A percentile compares a stretch with the other conserved stretches of the same genome.
These are phyloP conservation scores for Suillus hirtellus DNA, from an alignment of 768 basidiomycete genomes.

Conservation along the genomic window DNA sequence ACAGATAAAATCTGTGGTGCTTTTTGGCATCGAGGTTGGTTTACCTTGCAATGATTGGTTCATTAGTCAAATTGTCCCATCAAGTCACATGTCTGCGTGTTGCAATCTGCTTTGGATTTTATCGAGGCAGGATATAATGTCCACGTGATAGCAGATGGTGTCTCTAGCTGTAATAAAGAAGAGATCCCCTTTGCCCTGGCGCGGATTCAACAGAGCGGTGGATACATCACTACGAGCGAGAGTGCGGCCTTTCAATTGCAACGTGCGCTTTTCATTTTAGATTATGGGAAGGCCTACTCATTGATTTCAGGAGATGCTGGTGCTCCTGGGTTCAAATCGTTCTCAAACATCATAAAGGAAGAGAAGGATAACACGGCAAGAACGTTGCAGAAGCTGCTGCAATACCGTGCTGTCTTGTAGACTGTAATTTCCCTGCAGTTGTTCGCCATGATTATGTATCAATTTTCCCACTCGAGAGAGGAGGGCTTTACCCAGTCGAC, in stretches of 20 bases:
- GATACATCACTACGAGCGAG: slow-evolving; percentile 78
- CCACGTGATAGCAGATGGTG: slow-evolving; percentile 80
- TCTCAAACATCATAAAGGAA: slow-evolving; percentile 74
- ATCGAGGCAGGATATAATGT: slow-evolving; percentile 50
- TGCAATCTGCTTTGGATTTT: slow-evolving; percentile 80
- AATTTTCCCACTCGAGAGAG: no score
- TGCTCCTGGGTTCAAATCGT: slow-evolving; percentile 66
- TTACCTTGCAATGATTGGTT: not conserved
- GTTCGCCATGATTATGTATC: not conserved
- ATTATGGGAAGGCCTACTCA: slow-evolving; percentile 18
- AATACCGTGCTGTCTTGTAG: slow-evolving; percentile 18
- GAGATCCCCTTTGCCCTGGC: slow-evolving; percentile 78
- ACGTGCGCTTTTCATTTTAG: slow-evolving; percentile 36
- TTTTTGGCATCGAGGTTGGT: slow-evolving; percentile 88
- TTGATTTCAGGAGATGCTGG: slow-evolving; percentile 54
- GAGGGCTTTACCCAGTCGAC: not conserved
- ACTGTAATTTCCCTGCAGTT: not conserved
- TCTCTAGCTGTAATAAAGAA: slow-evolving; percentile 78
- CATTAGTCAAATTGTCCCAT: slow-evolving; percentile 4
- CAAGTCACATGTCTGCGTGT: slow-evolving; percentile 86
- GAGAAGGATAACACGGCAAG: slow-evolving; percentile 63
- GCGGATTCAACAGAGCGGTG: slow-evolving; percentile 71
- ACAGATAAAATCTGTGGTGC: slow-evolving; percentile 57
- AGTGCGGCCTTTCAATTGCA: slow-evolving; percentile 78
- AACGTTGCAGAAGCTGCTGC: slow-evolving; percentile 34